Evolutionary conservation across 2,329 filamentous ascomycete species (phyloP).

Genomic region (Amauroascus verrucosus): DNA sequence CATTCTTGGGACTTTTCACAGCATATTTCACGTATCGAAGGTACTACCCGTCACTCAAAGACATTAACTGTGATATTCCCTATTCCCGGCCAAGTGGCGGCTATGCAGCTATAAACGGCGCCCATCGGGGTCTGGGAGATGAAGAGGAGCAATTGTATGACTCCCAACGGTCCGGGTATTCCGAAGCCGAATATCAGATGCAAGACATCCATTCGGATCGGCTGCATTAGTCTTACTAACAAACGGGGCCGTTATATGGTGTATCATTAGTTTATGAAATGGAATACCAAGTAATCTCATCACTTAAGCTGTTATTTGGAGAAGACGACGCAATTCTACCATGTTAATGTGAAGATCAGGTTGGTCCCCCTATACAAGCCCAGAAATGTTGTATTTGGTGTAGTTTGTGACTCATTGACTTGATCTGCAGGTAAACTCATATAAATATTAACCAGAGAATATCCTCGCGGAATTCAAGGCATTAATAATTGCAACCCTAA

Average conservation of each 20-base stretch:
- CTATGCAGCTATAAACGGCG: constrained; percentile 6
- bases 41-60: constrained; percentile 43
- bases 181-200: constrained; percentile 9
- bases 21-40: constrained; percentile 51
- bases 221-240: not conserved
- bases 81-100: constrained; percentile 10
- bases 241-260: not conserved
- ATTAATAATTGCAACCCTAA: not conserved
- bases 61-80: constrained; percentile 13
- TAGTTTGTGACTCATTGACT: too few relatives aligned
- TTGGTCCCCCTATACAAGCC: too few relatives aligned
- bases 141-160: constrained; percentile 14
- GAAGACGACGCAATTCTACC: too few relatives aligned
- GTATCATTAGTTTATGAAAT: not conserved
- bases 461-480: too few relatives aligned
- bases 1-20: constrained; percentile 44
- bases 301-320: too few relatives aligned
- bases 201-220: constrained; percentile 1
- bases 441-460: too few relatives aligned
- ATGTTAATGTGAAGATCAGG: too few relatives aligned
- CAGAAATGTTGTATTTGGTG: too few relatives aligned
- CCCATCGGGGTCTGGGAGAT: constrained; percentile 12
- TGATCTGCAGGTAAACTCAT: too few relatives aligned
- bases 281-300: too few relatives aligned
- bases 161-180: not conserved